Percentiles rank a stretch among this genome's conserved stretches.
phyloP scores from a whole-genome alignment of 176 grass and related monocot species.

The Aegilops speltoides region DNA sequence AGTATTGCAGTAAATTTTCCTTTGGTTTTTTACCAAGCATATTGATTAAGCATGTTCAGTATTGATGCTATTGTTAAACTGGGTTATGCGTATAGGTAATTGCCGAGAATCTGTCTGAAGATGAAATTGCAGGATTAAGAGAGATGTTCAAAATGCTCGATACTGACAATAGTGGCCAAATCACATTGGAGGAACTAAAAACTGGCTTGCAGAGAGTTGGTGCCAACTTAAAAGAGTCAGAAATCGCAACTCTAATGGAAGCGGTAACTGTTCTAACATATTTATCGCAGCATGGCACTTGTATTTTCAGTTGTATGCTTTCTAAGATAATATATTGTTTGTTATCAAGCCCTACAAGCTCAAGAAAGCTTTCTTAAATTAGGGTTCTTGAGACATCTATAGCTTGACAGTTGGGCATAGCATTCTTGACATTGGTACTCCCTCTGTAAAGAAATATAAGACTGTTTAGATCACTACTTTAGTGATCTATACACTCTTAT shows the following conservation, averaged over 20 bases:
- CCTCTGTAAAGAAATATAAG: too few relatives aligned
- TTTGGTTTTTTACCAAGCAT: neutral
- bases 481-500: too few relatives aligned
- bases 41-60: slow-evolving; percentile 17
- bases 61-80: slow-evolving; percentile 34
- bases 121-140: slow-evolving; percentile 93
- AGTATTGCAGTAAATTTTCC: slow-evolving; percentile 3
- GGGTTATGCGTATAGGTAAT: slow-evolving; percentile 59
- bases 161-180: slow-evolving; percentile 91
- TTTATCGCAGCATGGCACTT: slow-evolving; percentile 6
- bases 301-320: neutral
- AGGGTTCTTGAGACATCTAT: slow-evolving; percentile 8
- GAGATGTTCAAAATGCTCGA: slow-evolving; percentile 99
- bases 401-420: neutral
- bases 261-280: slow-evolving; percentile 65
- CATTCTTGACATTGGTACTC: neutral
- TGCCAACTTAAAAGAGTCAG: slow-evolving; percentile 85
- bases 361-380: slow-evolving; percentile 24
- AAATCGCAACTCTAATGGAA: slow-evolving; percentile 85
- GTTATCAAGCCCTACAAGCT: slow-evolving; percentile 2
- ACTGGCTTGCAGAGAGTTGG: slow-evolving; percentile 73
- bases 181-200: slow-evolving; percentile 91
- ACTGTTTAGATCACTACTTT: too few relatives aligned
- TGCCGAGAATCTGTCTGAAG: slow-evolving; percentile 88
- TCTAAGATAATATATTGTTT: slow-evolving; percentile 11